phyloP scores from a whole-genome alignment of 2,329 filamentous ascomycete species.

The Aspergillus floridensis region DNA sequence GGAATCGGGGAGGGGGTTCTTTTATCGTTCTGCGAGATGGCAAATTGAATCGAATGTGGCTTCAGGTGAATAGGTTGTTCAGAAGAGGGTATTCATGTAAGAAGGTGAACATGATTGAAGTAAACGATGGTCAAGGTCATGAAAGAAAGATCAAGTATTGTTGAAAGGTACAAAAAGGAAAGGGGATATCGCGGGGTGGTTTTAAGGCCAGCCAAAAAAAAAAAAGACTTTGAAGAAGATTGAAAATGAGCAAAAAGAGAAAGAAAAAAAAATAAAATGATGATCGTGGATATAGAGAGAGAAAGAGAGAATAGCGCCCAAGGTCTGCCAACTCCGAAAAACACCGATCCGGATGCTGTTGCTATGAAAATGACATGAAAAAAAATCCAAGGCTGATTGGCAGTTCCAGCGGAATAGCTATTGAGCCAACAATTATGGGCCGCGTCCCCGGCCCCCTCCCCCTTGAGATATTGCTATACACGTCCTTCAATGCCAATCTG shows the following conservation, averaged over 20 bases:
- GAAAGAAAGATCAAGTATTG: no score
- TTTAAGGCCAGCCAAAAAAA: not conserved
- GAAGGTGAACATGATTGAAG: not conserved
- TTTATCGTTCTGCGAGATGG: no score
- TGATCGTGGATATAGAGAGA: not conserved
- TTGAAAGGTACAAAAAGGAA: not conserved
- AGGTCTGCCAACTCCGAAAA: constrained; percentile 7
- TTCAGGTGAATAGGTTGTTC: not conserved
- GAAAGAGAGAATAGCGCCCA: not conserved
- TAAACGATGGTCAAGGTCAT: not conserved
- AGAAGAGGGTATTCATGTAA: not conserved
- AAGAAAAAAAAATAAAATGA: not conserved
- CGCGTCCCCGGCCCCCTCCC: not conserved
- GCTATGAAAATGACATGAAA: not conserved
- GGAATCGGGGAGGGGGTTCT: no score
- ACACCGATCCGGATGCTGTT: constrained; percentile 14
- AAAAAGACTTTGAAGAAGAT: constrained; percentile 3
- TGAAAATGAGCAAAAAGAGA: not conserved
- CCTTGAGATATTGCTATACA: constrained; percentile 14
- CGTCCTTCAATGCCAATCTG: constrained; percentile 27
- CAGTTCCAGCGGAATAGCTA: not conserved
- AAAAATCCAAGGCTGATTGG: not conserved
- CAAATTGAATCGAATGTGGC: no score
- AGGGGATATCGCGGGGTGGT: not conserved
- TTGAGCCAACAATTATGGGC: not conserved